Base-by-base conservation (phyloP, 495 filamentous ascomycete genomes). In the Hypomontagnella monticulosa region DNA sequence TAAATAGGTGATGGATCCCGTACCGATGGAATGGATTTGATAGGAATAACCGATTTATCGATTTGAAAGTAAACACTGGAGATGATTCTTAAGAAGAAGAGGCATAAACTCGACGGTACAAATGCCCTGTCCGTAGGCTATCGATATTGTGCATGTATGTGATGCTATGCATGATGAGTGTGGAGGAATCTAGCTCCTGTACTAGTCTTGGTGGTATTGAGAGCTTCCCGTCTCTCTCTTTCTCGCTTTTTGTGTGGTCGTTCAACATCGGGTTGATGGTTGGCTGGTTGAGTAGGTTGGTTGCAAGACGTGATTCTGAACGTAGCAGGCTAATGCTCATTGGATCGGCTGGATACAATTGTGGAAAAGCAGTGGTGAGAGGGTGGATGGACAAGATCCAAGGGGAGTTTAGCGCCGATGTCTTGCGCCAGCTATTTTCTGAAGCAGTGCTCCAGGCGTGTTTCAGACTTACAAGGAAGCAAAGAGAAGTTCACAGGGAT, bases 381-480 rank as follows among this genome's bases (percentile, higher is more conserved):
- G 16, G 55, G 54, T 68, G 59, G 59, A 68, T 59, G 54, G 49
- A 50, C 33, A 36, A 47, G 69, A 54, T 48, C 47, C 46, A 46
- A 55, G 60, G 53, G 54, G 52, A 69, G 66, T 23, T 66, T 72
- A 69, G 69, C 69, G 69, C 69, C 66, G 61, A 64, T 62, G 58
- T 64, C 61, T 69, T 40, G 61, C 36, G 48, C 55, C 57, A 66
- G 58, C 53, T 63, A 54, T 61, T 63, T 70, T 73, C 71, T 74
- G 71, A 70, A 71, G 69, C 71, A 71, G 18, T 67, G 71, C 71
- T 41, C 69, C 71, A 72, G 71, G 69, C 71, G 48, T 49, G 71
- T 74, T 74, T 74, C 71, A 74, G 44, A 57, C 58, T 70, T 62
- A 67, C 58, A 71, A 55, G 71, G 65, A 47, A 42, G 30, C 15